A percentile compares a stretch with the other conserved stretches of the same genome.
phyloP scores from a whole-genome alignment of 1,284 basidiomycete genomes.

The Ganoderma boninense region DNA sequence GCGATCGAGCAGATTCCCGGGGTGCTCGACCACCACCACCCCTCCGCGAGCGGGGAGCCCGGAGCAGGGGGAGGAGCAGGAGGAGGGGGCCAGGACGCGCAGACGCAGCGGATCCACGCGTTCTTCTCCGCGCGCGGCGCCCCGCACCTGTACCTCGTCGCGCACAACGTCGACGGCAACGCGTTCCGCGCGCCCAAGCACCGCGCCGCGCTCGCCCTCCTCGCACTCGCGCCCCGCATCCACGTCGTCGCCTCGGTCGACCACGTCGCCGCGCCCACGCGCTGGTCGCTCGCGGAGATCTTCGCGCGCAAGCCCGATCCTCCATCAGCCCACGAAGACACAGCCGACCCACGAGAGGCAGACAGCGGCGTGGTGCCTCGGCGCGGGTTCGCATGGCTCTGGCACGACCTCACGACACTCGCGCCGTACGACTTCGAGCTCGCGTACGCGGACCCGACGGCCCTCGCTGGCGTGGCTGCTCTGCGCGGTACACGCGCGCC shows the following conservation, averaged over 20 bases:
- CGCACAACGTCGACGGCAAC: conserved; percentile 89
- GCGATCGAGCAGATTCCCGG: conserved; percentile 73
- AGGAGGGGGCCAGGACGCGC: conserved; percentile 58
- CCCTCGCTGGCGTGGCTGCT: conserved; percentile 60
- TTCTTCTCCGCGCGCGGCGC: conserved; percentile 54
- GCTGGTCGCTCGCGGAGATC: conserved; percentile 75
- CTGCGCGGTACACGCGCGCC: conserved; percentile 27
- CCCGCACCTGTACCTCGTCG: conserved; percentile 72
- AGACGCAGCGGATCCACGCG: conserved; percentile 68
- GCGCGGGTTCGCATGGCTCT: conserved; percentile 84
- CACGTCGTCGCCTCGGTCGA: conserved; percentile 88
- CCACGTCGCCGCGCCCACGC: conserved; percentile 82
- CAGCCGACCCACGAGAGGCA: conserved; percentile 3
- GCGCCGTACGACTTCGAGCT: conserved; percentile 84
- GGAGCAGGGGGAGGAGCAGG: background rate
- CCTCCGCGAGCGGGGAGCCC: conserved; percentile 44
- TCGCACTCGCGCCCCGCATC: conserved; percentile 77
- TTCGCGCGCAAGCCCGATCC: conserved; percentile 57
- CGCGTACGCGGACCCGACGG: conserved; percentile 69
- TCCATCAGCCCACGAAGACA: background rate
- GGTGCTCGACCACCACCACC: conserved; percentile 40
- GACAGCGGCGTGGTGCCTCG: conserved; percentile 43
- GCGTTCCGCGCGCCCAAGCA: conserved; percentile 70
- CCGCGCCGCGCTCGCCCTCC: conserved; percentile 69
- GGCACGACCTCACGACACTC: conserved; percentile 90